Evolutionary conservation across 2,329 filamentous ascomycete genomes (phyloP), one percentile per base, ranked within the genome.

Genomic region (Elsinoe batatas): DNA sequence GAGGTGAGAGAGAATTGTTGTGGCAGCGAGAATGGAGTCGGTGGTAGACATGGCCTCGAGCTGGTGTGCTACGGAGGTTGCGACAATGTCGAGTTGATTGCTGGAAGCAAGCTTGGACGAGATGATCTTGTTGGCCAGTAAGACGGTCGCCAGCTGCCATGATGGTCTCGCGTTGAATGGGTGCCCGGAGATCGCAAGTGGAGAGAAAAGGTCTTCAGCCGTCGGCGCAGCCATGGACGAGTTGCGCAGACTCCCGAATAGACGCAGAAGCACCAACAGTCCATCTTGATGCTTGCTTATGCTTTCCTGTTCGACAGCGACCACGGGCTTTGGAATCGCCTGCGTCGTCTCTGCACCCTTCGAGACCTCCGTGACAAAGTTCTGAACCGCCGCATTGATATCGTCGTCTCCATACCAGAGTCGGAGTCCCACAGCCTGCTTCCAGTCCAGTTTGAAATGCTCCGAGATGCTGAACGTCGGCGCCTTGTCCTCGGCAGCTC

Each of bases 371-470:
- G 83, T 75, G 58, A 82, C 76, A 69, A 90, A 98, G 26, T 79
- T 79, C 42, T 76, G 71, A 3, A 98, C 84, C 2, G 91, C 91
- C 44, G 77, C 74, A 50, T 84, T 81, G 42, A 96, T 77, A 35
- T 82, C 79, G 43, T 90, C 85, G 38, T 83, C 87, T 43, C 84
- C 84, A 68, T 95, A 98, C 87, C 90, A 97, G 1, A 98, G 76
- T 42, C 91, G 83, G 50, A 98, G 77, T 10, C 88, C 91, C 69
- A 98, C 95, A 0, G 91, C 85, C 66, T 95, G 91, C 68, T 88
- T 84, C 93, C 93, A 98, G 67, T 94, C 87, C 35, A 98, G 76
- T 3, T 82, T 82, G 67, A 96, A 98, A 46, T 84, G 84, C 63
- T 87, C 80, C 1, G 89, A 87, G 61, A 98, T 87, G 54, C 83